Evolutionary conservation across 2,329 filamentous ascomycete genomes (phyloP).

Genomic region (Didymosphaeria variabile): DNA sequence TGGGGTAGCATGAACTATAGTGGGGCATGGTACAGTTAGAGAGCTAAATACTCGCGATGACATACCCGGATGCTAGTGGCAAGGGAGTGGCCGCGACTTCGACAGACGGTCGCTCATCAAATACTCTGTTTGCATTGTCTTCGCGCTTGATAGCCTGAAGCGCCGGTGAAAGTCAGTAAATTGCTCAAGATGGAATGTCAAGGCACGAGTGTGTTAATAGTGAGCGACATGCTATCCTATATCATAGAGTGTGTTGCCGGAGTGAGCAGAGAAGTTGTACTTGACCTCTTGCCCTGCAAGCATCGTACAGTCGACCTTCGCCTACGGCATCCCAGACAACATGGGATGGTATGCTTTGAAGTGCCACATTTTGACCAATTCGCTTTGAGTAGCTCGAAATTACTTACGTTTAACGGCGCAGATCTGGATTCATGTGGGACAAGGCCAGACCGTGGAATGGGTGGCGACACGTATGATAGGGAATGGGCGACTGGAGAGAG

Average conservation of each 20-base stretch:
- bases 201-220: background rate
- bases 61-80: constrained; percentile 30
- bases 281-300: background rate
- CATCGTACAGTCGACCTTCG: background rate
- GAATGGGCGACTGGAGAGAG: constrained; percentile 29
- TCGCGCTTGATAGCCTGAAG: constrained; percentile 28
- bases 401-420: constrained; percentile 10
- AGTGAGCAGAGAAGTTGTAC: background rate
- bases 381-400: background rate
- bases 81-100: constrained; percentile 35
- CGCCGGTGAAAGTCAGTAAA: constrained; percentile 1
- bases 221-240: background rate
- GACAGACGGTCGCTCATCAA: constrained; percentile 32
- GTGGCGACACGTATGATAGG: constrained; percentile 28
- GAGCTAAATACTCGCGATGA: background rate
- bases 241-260: background rate
- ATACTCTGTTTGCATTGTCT: constrained; percentile 31
- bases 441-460: constrained; percentile 19
- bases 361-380: background rate
- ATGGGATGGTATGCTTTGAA: background rate
- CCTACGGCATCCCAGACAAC: background rate
- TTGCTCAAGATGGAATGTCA: background rate
- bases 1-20: too few relatives aligned
- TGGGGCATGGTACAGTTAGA: background rate
- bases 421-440: constrained; percentile 19